A percentile compares a stretch with the other conserved stretches of the same genome.
Evolutionary conservation across 129 eudicot species (phyloP).

Genomic region (Chrysanthemum seticuspe): DNA sequence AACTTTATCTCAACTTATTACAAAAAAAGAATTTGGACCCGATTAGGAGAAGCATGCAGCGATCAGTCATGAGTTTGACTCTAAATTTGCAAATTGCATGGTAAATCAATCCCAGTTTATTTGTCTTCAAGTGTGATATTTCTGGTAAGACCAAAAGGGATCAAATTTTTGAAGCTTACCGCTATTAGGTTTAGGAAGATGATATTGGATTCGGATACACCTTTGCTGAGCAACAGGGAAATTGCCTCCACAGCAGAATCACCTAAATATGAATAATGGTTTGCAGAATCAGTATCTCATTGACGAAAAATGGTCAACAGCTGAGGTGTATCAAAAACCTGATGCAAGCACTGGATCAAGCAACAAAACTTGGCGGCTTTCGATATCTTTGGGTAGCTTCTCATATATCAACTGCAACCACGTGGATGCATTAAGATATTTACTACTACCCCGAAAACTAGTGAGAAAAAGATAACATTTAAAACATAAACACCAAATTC

Average conservation of each 20-base stretch:
- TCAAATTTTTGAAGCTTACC: conserved; percentile 37
- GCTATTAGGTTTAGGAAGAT: conserved; percentile 88
- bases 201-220: conserved; percentile 82
- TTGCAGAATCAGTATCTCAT: neutral
- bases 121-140: no score
- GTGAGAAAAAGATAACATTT: neutral
- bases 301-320: neutral
- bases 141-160: no score
- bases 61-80: no score
- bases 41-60: no score
- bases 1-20: no score
- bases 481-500: neutral
- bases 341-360: conserved; percentile 96
- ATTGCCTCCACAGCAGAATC: conserved; percentile 87
- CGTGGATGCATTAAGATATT: conserved; percentile 25
- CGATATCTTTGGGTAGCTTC: conserved; percentile 83
- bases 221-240: conserved; percentile 71
- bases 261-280: conserved; percentile 40
- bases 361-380: conserved; percentile 76
- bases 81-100: no score
- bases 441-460: neutral
- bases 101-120: no score
- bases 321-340: conserved; percentile 46
- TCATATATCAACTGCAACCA: conserved; percentile 71
- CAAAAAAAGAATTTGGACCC: no score